phyloP scores from a whole-genome alignment of 2,329 filamentous ascomycete species.

The Achaetomium macrosporum region DNA sequence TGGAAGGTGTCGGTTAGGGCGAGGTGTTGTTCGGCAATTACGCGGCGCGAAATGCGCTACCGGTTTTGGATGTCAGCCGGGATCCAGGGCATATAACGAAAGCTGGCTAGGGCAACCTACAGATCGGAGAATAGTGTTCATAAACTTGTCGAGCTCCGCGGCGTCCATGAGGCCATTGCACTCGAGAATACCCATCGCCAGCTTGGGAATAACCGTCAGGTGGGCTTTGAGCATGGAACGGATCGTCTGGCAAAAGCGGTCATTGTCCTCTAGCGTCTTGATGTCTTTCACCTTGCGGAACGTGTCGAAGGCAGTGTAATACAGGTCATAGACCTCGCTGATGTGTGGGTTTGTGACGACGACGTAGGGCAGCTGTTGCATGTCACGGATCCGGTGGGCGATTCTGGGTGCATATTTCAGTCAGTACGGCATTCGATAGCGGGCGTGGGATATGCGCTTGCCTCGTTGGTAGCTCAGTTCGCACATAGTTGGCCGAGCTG shows the following conservation, averaged over 20 bases:
- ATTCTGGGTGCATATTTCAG: slow-evolving; percentile 49
- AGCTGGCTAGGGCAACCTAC: slow-evolving; percentile 46
- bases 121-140: slow-evolving; percentile 87
- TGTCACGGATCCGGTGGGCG: slow-evolving; percentile 90
- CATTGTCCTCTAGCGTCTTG: slow-evolving; percentile 82
- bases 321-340: slow-evolving; percentile 90
- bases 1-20: slow-evolving; percentile 92
- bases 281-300: slow-evolving; percentile 82
- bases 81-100: not conserved
- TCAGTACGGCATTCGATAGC: not conserved
- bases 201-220: slow-evolving; percentile 84
- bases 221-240: slow-evolving; percentile 78
- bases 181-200: slow-evolving; percentile 91
- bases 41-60: slow-evolving; percentile 85
- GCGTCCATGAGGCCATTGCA: slow-evolving; percentile 76
- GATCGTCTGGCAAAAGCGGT: slow-evolving; percentile 75
- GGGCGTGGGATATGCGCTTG: slow-evolving; percentile 31
- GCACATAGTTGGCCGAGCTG: slow-evolving; percentile 95
- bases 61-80: not conserved
- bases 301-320: slow-evolving; percentile 92
- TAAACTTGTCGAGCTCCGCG: slow-evolving; percentile 82
- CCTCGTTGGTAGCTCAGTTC: slow-evolving; percentile 86
- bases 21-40: slow-evolving; percentile 96
- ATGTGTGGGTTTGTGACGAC: slow-evolving; percentile 95
- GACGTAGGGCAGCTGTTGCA: slow-evolving; percentile 92